A percentile compares a stretch with the other conserved stretches of the same genome.
These are phyloP conservation scores for Xylaria sp. DNA, from an alignment of 2,329 filamentous ascomycete species.

Conservation along the genomic window DNA sequence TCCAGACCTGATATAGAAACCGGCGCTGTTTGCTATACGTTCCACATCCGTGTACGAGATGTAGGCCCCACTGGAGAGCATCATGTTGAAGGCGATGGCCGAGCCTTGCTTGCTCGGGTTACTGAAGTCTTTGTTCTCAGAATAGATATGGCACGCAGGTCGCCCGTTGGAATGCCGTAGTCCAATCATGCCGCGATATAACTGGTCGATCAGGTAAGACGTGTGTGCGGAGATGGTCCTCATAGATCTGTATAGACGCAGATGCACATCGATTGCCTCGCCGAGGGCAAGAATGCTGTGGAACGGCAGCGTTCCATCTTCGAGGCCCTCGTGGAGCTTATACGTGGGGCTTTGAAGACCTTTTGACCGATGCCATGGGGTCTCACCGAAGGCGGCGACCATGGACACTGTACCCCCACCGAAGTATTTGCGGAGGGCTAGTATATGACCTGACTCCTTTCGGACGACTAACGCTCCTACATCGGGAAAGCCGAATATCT, in stretches of 20 bases:
- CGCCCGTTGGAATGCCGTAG: slow-evolving; percentile 65
- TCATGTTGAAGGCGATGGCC: slow-evolving; percentile 72
- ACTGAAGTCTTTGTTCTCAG: slow-evolving; percentile 60
- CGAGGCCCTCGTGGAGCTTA: slow-evolving; percentile 68
- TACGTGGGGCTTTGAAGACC: slow-evolving; percentile 53
- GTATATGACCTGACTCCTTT: slow-evolving; percentile 64
- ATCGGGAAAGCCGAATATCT: slow-evolving; percentile 75
- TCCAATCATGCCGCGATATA: slow-evolving; percentile 59
- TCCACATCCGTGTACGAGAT: slow-evolving; percentile 70
- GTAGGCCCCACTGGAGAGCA: slow-evolving; percentile 61
- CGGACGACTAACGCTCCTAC: slow-evolving; percentile 69
- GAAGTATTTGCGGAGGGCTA: slow-evolving; percentile 69
- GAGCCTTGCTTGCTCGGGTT: slow-evolving; percentile 66
- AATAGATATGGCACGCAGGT: slow-evolving; percentile 65
- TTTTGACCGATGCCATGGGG: slow-evolving; percentile 64
- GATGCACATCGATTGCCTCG: slow-evolving; percentile 67
- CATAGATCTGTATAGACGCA: slow-evolving; percentile 67
- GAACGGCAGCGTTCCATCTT: slow-evolving; percentile 74
- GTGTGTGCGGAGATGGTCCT: slow-evolving; percentile 68
- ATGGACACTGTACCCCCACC: slow-evolving; percentile 74
- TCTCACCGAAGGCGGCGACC: slow-evolving; percentile 62
- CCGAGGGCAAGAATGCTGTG: slow-evolving; percentile 72
- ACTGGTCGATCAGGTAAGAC: slow-evolving; percentile 59
- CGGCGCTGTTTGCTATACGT: slow-evolving; percentile 61
- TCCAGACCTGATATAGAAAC: slow-evolving; percentile 71